Conservation (phyloP, 805 yeast genomes). For the Candida morakotiae region DNA sequence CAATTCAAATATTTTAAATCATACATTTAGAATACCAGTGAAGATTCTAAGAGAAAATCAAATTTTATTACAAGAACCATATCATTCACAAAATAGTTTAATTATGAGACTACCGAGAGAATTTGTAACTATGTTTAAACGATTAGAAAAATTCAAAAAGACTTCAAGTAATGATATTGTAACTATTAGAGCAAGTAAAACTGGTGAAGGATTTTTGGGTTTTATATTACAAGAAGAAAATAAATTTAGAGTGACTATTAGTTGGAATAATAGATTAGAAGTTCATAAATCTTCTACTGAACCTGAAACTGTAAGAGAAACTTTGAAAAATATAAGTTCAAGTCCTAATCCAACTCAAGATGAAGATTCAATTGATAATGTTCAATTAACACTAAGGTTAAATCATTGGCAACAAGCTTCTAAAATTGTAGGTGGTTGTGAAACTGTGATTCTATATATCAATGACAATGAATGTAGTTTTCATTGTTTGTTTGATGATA, state of each 20-base stretch:
- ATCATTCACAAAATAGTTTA: slow-evolving; percentile 49
- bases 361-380: slow-evolving; percentile 13
- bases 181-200: slow-evolving; percentile 44
- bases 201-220: slow-evolving; percentile 45
- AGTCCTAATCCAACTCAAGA: slow-evolving; percentile 5
- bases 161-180: slow-evolving; percentile 34
- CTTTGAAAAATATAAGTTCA: slow-evolving; percentile 2
- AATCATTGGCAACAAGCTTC: slow-evolving; percentile 70
- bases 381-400: slow-evolving; percentile 43
- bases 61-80: slow-evolving; percentile 59
- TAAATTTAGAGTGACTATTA: slow-evolving; percentile 46
- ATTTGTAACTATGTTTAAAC: slow-evolving; percentile 49
- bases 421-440: slow-evolving; percentile 56
- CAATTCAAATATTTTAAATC: slow-evolving; percentile 47
- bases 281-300: slow-evolving; percentile 30
- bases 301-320: slow-evolving; percentile 5
- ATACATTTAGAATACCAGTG: slow-evolving; percentile 70
- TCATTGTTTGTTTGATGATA: slow-evolving; percentile 63
- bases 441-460: slow-evolving; percentile 56
- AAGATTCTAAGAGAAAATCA: slow-evolving; percentile 53
- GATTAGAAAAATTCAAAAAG: slow-evolving; percentile 63
- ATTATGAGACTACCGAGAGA: slow-evolving; percentile 50
- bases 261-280: slow-evolving; percentile 56
- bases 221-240: slow-evolving; percentile 54
- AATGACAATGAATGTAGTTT: slow-evolving; percentile 56